A percentile compares a stretch with the other conserved stretches of the same genome.
Conservation (phyloP, 2,329 filamentous ascomycete genomes). For the Albophoma yamanashiensis region DNA sequence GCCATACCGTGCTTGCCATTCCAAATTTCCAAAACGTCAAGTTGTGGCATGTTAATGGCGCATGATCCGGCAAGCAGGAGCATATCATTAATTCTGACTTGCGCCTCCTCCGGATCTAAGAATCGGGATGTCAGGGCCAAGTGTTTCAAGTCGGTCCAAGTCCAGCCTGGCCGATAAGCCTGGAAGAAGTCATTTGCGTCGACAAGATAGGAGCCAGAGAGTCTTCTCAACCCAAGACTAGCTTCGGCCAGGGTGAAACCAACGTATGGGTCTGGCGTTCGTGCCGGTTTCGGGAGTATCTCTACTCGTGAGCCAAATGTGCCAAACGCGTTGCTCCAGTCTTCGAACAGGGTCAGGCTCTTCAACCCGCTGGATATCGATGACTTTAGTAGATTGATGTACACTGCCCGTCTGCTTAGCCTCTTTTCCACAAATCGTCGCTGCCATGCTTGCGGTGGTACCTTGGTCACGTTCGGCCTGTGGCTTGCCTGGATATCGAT, state of each 20-base stretch:
- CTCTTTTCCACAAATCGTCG: neutral
- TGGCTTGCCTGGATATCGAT: neutral
- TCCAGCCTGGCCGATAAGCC: neutral
- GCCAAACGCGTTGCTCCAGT: neutral
- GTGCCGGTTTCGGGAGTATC: neutral
- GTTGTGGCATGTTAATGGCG: neutral
- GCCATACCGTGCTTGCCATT: neutral
- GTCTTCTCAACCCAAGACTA: neutral
- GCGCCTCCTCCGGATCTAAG: neutral
- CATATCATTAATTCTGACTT: neutral
- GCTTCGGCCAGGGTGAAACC: neutral
- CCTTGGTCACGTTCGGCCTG: neutral
- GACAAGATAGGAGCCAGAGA: neutral
- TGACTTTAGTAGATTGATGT: neutral
- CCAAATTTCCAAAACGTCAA: neutral
- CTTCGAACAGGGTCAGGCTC: neutral
- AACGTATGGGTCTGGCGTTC: neutral
- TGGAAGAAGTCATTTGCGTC: neutral
- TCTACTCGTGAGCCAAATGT: neutral
- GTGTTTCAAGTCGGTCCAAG: neutral
- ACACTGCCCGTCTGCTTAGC: neutral
- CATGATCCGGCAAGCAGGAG: neutral
- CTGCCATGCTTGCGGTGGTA: neutral
- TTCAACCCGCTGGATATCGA: neutral
- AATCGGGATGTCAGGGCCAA: neutral